Evolutionary conservation across 148 eudicot genomes (phyloP).

Genomic region (Fallopia convolvulus): DNA sequence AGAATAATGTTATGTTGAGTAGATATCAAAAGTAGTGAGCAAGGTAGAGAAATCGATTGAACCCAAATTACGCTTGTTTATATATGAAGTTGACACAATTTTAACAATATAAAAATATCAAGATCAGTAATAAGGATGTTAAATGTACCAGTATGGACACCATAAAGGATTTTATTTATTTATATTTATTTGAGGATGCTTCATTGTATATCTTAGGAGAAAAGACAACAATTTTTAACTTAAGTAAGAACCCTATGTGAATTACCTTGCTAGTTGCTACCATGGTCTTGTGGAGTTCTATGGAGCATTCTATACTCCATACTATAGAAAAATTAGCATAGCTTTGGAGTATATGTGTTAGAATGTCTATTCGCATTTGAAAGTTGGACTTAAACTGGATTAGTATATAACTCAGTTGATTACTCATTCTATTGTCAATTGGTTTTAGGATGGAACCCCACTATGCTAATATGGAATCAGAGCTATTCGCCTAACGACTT

Average conservation of each 20-base stretch:
- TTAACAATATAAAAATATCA: too few species aligned
- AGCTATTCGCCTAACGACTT: too few species aligned
- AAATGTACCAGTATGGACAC: too few species aligned
- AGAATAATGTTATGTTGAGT: too few species aligned
- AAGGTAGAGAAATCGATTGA: not conserved
- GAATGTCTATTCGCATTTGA: too few species aligned
- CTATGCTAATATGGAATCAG: too few species aligned
- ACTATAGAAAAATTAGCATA: slow-evolving; percentile 93
- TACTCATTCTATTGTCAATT: too few species aligned
- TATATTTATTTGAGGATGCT: not conserved
- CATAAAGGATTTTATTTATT: not conserved
- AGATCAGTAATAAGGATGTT: not conserved
- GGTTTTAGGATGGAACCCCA: too few species aligned
- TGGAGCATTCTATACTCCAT: slow-evolving; percentile 90
- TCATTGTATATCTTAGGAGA: slow-evolving; percentile 40
- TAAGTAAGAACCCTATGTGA: slow-evolving; percentile 88
- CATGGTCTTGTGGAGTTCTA: slow-evolving; percentile 91
- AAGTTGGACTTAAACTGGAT: too few species aligned
- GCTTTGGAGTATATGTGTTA: slow-evolving; percentile 96
- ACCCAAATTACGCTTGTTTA: not conserved
- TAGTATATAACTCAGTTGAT: too few species aligned
- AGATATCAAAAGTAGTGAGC: not conserved
- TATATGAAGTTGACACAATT: not conserved
- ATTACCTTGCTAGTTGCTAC: slow-evolving; percentile 76
- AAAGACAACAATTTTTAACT: slow-evolving; percentile 80